phyloP scores from a whole-genome alignment of 768 basidiomycete species.

The Mycena olivaceomarginata region DNA sequence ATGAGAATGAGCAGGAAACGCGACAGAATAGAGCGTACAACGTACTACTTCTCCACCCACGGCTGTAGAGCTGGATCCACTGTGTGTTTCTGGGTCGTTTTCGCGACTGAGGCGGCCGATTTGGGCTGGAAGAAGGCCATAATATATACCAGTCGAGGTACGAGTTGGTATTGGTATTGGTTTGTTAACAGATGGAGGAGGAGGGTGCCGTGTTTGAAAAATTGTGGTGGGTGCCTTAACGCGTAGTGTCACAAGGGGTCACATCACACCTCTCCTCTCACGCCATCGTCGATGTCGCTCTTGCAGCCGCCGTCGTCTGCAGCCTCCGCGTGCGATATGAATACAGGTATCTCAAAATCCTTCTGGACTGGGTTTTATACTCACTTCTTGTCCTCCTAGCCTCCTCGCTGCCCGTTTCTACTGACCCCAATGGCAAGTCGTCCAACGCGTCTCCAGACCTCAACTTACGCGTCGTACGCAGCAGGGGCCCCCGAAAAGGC shows the following conservation, averaged over 20 bases:
- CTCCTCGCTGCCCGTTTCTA: slow-evolving; percentile 21
- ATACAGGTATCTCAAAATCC: slow-evolving; percentile 13
- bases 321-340: slow-evolving; percentile 17
- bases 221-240: not conserved
- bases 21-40: not conserved
- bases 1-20: slow-evolving; percentile 6
- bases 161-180: no score
- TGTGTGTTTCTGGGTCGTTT: slow-evolving; percentile 63
- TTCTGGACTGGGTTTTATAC: not conserved
- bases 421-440: slow-evolving; percentile 53
- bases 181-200: no score
- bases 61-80: slow-evolving; percentile 83
- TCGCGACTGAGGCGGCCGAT: slow-evolving; percentile 51
- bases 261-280: slow-evolving; percentile 1
- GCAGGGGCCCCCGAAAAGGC: slow-evolving; percentile 63
- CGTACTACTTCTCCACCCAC: slow-evolving; percentile 98
- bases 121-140: slow-evolving; percentile 84
- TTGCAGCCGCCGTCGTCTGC: slow-evolving; percentile 20
- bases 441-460: slow-evolving; percentile 8
- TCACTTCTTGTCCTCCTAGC: slow-evolving; percentile 22
- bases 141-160: not conserved
- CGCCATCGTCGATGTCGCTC: not conserved
- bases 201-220: no score
- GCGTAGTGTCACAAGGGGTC: slow-evolving; percentile 26
- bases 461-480: slow-evolving; percentile 53